Conservation (phyloP, 345 rosid genomes). For the Melastoma malabathricum region DNA sequence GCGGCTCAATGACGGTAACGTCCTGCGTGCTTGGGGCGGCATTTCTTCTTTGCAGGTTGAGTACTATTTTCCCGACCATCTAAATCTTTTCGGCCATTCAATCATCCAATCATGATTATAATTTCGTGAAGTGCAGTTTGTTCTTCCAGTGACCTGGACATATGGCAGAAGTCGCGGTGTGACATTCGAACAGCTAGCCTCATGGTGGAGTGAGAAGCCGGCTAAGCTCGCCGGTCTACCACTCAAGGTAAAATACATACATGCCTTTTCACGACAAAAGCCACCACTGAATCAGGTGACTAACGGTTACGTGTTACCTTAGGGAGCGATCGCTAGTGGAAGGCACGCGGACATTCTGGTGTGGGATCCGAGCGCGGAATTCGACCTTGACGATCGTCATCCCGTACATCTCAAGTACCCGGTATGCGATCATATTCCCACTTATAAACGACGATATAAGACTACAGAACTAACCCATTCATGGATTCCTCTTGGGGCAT, state of each 20-base stretch:
- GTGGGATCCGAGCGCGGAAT: conserved; percentile 75
- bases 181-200: conserved; percentile 53
- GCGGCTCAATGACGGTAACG: conserved; percentile 59
- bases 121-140: conserved; percentile 52
- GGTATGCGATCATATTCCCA: conserved; percentile 20
- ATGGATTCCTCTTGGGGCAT: background rate
- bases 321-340: conserved; percentile 70
- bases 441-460: background rate
- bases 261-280: background rate
- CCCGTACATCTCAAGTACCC: conserved; percentile 62
- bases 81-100: no score
- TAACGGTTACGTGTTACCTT: conserved; percentile 5
- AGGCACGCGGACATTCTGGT: conserved; percentile 67
- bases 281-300: background rate
- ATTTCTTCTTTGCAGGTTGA: conserved; percentile 88
- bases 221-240: conserved; percentile 65
- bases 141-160: conserved; percentile 93
- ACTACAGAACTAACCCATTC: background rate
- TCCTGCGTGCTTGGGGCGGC: conserved; percentile 97
- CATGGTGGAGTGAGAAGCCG: conserved; percentile 92
- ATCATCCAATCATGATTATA: conserved; percentile 1
- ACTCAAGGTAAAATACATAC: conserved; percentile 42
- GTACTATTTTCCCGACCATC: no score
- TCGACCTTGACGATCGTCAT: conserved; percentile 47
- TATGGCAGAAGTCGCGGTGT: conserved; percentile 60